These are phyloP conservation scores for Phalaenopsis aphrodite DNA, from an alignment of 106 monocot species.

Conservation along the genomic window DNA sequence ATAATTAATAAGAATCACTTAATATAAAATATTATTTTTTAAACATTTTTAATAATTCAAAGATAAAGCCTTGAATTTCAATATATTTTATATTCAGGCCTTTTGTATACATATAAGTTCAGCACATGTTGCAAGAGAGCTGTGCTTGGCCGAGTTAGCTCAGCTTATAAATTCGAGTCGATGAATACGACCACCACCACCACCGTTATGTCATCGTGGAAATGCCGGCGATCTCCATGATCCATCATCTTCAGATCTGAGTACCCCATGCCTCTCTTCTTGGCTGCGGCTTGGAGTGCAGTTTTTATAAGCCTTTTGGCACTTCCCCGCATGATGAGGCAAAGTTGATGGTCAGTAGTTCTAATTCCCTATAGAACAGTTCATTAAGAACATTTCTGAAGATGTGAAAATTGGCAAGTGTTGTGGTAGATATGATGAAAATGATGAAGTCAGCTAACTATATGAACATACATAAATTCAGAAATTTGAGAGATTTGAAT, in stretches of 20 bases:
- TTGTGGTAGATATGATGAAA: no score
- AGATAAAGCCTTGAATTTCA: no score
- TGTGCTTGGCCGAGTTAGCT: conserved; percentile 10
- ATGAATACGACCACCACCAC: conserved; percentile 5
- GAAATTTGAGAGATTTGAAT: no score
- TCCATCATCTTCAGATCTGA: conserved; percentile 11
- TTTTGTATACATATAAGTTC: background rate
- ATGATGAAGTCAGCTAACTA: no score
- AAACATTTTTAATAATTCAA: no score
- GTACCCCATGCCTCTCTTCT: conserved; percentile 19
- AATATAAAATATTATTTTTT: no score
- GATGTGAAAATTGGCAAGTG: no score
- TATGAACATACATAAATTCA: no score
- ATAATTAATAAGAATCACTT: no score
- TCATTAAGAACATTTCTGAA: no score
- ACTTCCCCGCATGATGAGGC: conserved; percentile 1
- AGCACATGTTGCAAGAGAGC: conserved; percentile 5
- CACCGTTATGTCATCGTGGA: conserved; percentile 18
- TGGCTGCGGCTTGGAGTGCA: conserved; percentile 17
- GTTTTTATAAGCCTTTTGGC: conserved; percentile 12
- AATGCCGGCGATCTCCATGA: conserved; percentile 7
- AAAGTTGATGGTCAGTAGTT: background rate
- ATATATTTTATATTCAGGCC: no score
- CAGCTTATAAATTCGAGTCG: conserved; percentile 14
- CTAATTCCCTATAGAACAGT: no score